phyloP scores from a whole-genome alignment of 148 eudicot species.

The Cornus controversa region DNA sequence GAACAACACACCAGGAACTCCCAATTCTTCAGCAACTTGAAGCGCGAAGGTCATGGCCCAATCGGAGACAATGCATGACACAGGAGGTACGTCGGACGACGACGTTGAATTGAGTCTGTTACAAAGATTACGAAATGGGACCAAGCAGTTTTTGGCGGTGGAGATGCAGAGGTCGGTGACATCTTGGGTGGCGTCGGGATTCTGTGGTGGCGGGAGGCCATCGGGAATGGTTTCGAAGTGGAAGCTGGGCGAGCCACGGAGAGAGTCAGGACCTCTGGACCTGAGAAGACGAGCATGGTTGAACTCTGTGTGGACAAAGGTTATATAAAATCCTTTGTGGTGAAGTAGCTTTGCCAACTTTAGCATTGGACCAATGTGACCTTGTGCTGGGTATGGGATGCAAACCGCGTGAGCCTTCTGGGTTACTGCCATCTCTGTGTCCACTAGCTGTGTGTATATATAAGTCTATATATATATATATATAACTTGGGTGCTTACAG shows the following conservation, averaged over 20 bases:
- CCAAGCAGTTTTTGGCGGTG: no score
- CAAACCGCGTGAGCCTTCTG: conserved; percentile 21
- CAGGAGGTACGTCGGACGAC: conserved; percentile 20
- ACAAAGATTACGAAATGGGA: no score
- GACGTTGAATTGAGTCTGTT: no score
- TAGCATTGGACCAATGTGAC: no score
- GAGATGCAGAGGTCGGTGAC: no score
- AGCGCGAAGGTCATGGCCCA: conserved; percentile 31
- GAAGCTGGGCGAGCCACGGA: conserved; percentile 18
- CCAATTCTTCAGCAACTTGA: conserved; percentile 24
- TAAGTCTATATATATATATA: no score
- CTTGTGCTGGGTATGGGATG: conserved; percentile 12
- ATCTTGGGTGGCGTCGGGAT: no score
- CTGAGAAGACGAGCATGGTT: no score
- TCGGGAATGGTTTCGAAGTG: conserved; percentile 32
- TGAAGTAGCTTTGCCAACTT: conserved; percentile 28
- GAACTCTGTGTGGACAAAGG: conserved; percentile 10
- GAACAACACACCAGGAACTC: conserved; percentile 27
- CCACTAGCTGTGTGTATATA: no score
- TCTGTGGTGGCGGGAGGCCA: neutral
- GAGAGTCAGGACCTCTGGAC: no score
- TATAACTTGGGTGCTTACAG: no score
- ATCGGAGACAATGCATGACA: conserved; percentile 28
- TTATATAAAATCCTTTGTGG: conserved; percentile 27
- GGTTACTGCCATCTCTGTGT: no score